Conservation (phyloP, 371 early-diverging fungal species). For the Lichtheimia ramosa region DNA sequence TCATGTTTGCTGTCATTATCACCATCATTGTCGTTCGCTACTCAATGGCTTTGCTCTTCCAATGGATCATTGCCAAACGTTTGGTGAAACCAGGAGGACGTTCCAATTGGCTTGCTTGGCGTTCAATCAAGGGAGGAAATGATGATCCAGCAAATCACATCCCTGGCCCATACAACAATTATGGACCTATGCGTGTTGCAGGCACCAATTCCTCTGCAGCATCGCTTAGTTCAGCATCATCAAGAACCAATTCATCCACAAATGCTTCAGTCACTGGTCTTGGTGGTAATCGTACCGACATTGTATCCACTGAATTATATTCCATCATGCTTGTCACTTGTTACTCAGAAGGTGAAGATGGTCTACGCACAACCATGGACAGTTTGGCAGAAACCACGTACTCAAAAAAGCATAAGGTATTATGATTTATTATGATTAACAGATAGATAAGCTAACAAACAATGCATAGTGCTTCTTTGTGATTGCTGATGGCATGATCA, state of each 20-base stretch:
- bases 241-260: slow-evolving; percentile 26
- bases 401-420: slow-evolving; percentile 52
- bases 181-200: slow-evolving; percentile 27
- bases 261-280: slow-evolving; percentile 17
- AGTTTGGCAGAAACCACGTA: slow-evolving; percentile 74
- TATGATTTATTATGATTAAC: slow-evolving; percentile 71
- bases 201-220: slow-evolving; percentile 19
- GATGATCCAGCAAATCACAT: slow-evolving; percentile 49
- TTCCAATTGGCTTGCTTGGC: slow-evolving; percentile 52
- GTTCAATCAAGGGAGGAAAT: slow-evolving; percentile 50
- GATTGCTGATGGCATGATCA: slow-evolving; percentile 51
- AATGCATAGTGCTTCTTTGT: slow-evolving; percentile 44
- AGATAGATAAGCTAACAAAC: slow-evolving; percentile 89
- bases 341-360: slow-evolving; percentile 80
- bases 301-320: slow-evolving; percentile 48
- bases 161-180: slow-evolving; percentile 46
- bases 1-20: slow-evolving; percentile 48
- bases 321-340: slow-evolving; percentile 68
- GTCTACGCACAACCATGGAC: slow-evolving; percentile 80
- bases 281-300: slow-evolving; percentile 27
- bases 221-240: slow-evolving; percentile 18
- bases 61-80: slow-evolving; percentile 52
- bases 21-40: slow-evolving; percentile 52
- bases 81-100: slow-evolving; percentile 50
- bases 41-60: slow-evolving; percentile 62